A percentile compares a stretch with the other conserved stretches of the same genome.
Conservation (phyloP, 495 filamentous ascomycete genomes). For the Trichoderma asperelloides region DNA sequence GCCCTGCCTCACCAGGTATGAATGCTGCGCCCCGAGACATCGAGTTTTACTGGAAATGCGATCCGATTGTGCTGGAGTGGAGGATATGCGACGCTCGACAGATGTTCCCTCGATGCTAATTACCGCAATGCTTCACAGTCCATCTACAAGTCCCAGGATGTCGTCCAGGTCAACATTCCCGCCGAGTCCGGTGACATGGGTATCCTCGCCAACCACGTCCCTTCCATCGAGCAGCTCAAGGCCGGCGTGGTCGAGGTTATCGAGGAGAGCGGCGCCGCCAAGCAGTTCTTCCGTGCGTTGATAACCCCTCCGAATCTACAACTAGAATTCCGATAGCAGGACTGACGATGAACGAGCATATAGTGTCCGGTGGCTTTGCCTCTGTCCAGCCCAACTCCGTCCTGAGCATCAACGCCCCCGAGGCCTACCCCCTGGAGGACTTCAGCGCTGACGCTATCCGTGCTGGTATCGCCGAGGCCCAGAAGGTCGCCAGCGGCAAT, state of each 20-base stretch:
- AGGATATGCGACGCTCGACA: conserved; percentile 5
- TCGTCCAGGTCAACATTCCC: conserved; percentile 96
- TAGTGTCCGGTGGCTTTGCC: conserved; percentile 95
- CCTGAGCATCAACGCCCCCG: conserved; percentile 95
- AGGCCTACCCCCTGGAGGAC: conserved; percentile 88
- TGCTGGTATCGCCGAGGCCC: conserved; percentile 80
- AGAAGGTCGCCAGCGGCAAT: conserved; percentile 83
- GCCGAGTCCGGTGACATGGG: conserved; percentile 99
- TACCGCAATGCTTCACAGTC: conserved; percentile 37
- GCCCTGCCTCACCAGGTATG: conserved; percentile 96
- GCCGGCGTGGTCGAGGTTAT: conserved; percentile 91
- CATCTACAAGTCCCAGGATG: conserved; percentile 53
- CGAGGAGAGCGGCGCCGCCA: conserved; percentile 82
- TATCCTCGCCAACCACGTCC: conserved; percentile 97
- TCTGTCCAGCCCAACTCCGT: conserved; percentile 90
- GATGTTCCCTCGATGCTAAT: conserved; percentile 27
- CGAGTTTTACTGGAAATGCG: background rate
- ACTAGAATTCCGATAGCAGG: background rate
- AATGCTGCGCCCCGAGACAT: conserved; percentile 9
- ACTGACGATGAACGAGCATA: conserved; percentile 9
- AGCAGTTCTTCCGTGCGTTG: conserved; percentile 94
- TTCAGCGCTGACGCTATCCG: conserved; percentile 81
- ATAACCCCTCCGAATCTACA: conserved; percentile 8
- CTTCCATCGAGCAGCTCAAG: conserved; percentile 97
- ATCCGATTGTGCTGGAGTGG: conserved; percentile 9